Base-by-base conservation (phyloP, 495 filamentous ascomycete genomes). In the Cairneyella variabilis region DNA sequence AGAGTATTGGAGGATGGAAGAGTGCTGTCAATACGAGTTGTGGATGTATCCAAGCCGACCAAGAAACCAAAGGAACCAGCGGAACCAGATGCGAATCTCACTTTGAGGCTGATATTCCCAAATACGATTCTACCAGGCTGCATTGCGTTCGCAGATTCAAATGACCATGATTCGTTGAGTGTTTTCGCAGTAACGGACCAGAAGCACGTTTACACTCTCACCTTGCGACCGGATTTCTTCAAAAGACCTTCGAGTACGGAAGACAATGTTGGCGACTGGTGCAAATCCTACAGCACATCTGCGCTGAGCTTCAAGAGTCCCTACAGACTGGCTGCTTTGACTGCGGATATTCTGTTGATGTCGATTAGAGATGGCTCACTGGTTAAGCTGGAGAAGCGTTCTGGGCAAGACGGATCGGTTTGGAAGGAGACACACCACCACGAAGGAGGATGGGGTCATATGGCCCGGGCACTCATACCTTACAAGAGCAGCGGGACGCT, bases 291-390 rank as follows among this genome's bases (percentile, higher is more conserved):
- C 59, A 63, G 78, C 32, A 85, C 89, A 3, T 79, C 83, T 12
- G 81, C 87, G 3, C 81, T 97, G 53, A 78, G 76, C 18, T 85
- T 92, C 59, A 87, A 90, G 55, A 73, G 82, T 49, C 89, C 91
- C 5, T 90, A 97, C 65, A 78, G 89, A 52, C 74, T 99, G 38
- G 75, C 88, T 45, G 88, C 90, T 10, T 77, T 87, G 50, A 86
- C 73, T 57, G 73, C 81, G 18, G 71, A 85, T 27, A 82, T 92
- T 65, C 64, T 97, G 34, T 79, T 96, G 45, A 75, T 95, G 25
- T 84, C 90, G 0, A 77, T 95, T 28, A 80, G 87, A 49, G 91
- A 95, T 71, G 95, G 95, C 25, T 81, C 83, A 26, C 76, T 97
- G 22, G 62, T 96, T 56, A 83, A 77, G 40, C 74, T 97, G 59